Evolutionary conservation across 805 yeast genomes (phyloP).

Genomic region (Hanseniaspora vineae): DNA sequence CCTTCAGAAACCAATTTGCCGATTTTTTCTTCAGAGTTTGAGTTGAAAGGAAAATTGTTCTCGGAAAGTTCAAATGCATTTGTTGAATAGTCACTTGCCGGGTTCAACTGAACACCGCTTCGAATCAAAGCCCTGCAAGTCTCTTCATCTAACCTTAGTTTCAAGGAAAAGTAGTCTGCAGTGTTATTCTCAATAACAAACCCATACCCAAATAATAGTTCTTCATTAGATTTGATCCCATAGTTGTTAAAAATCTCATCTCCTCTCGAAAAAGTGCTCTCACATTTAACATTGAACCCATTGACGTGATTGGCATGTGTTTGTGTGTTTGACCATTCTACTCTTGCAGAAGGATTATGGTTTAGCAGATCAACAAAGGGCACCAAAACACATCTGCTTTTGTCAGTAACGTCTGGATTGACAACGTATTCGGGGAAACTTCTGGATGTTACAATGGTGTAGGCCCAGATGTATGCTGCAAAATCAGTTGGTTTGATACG

Average conservation of each 20-base stretch:
- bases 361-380: conserved; percentile 74
- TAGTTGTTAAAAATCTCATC: conserved; percentile 65
- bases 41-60: conserved; percentile 3
- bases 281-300: conserved; percentile 38
- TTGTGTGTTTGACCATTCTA: conserved; percentile 42
- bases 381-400: conserved; percentile 34
- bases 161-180: conserved; percentile 52
- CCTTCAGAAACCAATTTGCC: conserved; percentile 15
- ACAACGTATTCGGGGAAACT: conserved; percentile 56
- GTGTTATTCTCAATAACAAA: conserved; percentile 36
- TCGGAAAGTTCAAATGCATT: conserved; percentile 23
- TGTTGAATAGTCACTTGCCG: conserved; percentile 28
- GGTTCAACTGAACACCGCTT: conserved; percentile 26
- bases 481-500: conserved; percentile 22
- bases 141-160: conserved; percentile 32
- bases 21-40: conserved; percentile 6
- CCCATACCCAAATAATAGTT: conserved; percentile 59
- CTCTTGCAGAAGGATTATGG: conserved; percentile 50
- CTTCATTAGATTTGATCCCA: conserved; percentile 87
- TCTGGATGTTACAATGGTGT: conserved; percentile 58
- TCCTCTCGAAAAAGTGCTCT: conserved; percentile 14
- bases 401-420: conserved; percentile 20
- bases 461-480: conserved; percentile 63
- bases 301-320: conserved; percentile 11
- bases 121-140: conserved; percentile 21